A percentile compares a stretch with the other conserved stretches of the same genome.
These are phyloP conservation scores for Onygenales sp. DNA, from an alignment of 2,329 filamentous ascomycete genomes.

Conservation along the genomic window DNA sequence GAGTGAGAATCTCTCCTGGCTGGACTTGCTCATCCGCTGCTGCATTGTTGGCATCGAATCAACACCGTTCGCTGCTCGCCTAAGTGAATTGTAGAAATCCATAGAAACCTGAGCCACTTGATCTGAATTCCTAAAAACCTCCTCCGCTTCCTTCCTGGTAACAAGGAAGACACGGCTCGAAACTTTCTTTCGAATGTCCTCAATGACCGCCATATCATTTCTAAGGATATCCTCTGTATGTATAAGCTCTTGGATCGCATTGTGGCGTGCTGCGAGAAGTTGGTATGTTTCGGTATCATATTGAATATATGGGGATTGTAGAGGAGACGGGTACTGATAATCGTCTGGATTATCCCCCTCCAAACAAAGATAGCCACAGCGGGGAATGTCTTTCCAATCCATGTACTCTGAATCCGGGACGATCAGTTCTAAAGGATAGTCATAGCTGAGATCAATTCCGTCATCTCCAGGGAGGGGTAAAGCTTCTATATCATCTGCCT, in stretches of 20 bases:
- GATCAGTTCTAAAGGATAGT: neutral
- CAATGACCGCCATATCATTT: neutral
- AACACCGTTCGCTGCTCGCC: constrained; percentile 59
- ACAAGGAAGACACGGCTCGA: neutral
- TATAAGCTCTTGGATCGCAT: neutral
- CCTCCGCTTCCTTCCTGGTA: constrained; percentile 64
- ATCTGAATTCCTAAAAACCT: constrained; percentile 85
- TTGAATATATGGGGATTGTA: neutral
- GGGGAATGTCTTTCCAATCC: neutral
- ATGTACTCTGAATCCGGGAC: neutral
- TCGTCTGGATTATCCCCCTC: neutral
- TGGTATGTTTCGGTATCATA: neutral
- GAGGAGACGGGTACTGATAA: neutral
- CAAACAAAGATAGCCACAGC: neutral
- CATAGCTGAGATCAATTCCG: neutral
- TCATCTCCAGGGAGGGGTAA: neutral
- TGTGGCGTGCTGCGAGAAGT: neutral
- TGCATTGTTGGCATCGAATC: neutral
- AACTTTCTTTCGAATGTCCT: neutral
- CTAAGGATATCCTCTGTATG: neutral
- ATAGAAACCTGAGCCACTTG: constrained; percentile 82
- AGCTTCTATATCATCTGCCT: neutral
- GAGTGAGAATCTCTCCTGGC: neutral
- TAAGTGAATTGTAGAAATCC: constrained; percentile 66
- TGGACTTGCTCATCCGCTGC: neutral